These are phyloP conservation scores for Fragaria ananassa DNA, from an alignment of 306 rosid genomes.

Conservation along the genomic window DNA sequence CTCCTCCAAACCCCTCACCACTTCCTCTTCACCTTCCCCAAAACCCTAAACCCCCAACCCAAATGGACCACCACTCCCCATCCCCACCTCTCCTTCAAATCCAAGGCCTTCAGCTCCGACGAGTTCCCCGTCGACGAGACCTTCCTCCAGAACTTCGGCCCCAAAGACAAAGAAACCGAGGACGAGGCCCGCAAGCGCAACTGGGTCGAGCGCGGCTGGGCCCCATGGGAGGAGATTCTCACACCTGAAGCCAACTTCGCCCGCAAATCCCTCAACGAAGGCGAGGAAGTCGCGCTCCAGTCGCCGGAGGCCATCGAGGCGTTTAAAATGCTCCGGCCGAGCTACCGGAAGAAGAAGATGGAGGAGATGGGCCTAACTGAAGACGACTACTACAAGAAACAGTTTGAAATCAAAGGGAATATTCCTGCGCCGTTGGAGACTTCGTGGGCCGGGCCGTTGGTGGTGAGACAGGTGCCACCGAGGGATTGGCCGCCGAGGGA, in stretches of 20 bases:
- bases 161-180: constrained; percentile 70
- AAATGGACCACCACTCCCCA: constrained; percentile 40
- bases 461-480: constrained; percentile 65
- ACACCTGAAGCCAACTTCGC: constrained; percentile 89
- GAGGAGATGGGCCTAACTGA: constrained; percentile 82
- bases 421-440: constrained; percentile 71
- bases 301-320: constrained; percentile 91
- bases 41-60: constrained; percentile 47
- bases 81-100: constrained; percentile 5
- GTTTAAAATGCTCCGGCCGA: constrained; percentile 75
- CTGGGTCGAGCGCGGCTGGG: constrained; percentile 98
- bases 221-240: constrained; percentile 94
- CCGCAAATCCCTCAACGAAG: constrained; percentile 77
- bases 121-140: constrained; percentile 95
- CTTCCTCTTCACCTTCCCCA: constrained; percentile 59
- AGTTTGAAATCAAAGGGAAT: constrained; percentile 75
- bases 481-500: constrained; percentile 97
- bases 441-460: constrained; percentile 58
- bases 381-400: constrained; percentile 58
- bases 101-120: constrained; percentile 58
- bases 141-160: constrained; percentile 50
- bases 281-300: constrained; percentile 82
- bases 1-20: constrained; percentile 50
- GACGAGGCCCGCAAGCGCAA: constrained; percentile 80
- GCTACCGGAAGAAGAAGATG: constrained; percentile 67